Base-by-base conservation (phyloP, 2,329 filamentous ascomycete genomes). In the Talaromyces sp. region DNA sequence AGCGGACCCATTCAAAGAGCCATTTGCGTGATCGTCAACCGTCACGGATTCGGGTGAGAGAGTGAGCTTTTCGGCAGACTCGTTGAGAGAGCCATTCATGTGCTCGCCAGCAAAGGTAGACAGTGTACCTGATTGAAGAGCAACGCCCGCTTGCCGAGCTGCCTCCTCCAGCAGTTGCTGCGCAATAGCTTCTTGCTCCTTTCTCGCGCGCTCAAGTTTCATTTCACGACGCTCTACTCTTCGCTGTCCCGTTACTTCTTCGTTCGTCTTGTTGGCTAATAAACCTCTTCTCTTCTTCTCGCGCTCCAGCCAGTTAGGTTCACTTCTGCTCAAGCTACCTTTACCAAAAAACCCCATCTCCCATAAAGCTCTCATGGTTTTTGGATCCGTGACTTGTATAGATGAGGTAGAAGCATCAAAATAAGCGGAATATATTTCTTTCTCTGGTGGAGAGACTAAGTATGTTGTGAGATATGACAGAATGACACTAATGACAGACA, bases 291-390 rank as follows among this genome's bases (percentile, higher is more conserved):
- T 84, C 31, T 88, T 87, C 75, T 91, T 89, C 76, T 96, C 92
- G 66, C 90, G 84, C 67, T 90, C 90, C 58, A 96, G 76, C 95
- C 95, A 99, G 68, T 88, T 95, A 2, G 93, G 93, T 75, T 99
- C 93, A 81, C 93, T 97, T 69, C 96, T 87, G 79, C 93, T 97
- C 63, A 98, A 80, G 69, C 82, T 93, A 50, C 95, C 95, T 76
- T 97, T 97, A 55, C 96, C 96, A 76, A 93, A 99, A 77, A 99
- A 99, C 5, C 95, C 95, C 79, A 96, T 91, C 76, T 96, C 91
- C 95, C 96, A 99, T 25, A 99, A 77, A 1, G 88, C 91, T 61
- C 89, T 84, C 66, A 96, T 88, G 3, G 91, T 88, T 61, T 83
- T 82, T 28, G 86, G 81, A 73, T 97, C 89, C 18, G 86, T 91